phyloP scores from a whole-genome alignment of 805 yeast genomes.

The Cyberlindnera meyerae region DNA sequence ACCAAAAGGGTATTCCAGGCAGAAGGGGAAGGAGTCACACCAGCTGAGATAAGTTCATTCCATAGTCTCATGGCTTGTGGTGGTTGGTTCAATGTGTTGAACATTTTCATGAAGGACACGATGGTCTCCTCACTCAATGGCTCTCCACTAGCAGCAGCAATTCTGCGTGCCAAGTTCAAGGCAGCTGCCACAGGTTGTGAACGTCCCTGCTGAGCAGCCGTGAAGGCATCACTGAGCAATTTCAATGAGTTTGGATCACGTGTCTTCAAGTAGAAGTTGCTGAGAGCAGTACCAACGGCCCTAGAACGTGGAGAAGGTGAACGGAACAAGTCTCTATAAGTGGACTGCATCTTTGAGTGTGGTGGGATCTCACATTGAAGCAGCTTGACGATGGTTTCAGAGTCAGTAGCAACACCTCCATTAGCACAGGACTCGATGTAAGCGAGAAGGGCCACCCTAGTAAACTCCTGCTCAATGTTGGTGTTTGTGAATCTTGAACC shows the following conservation, averaged over 20 bases:
- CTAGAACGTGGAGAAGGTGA: conserved; percentile 6
- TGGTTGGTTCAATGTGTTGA: conserved; percentile 32
- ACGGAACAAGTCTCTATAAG: conserved; percentile 4
- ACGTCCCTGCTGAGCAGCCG: conserved; percentile 17
- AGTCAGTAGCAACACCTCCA: conserved; percentile 4
- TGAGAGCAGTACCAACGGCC: conserved; percentile 5
- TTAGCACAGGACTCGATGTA: conserved; percentile 14
- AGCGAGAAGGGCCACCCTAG: conserved; percentile 12
- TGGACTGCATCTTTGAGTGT: not conserved
- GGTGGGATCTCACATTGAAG: conserved; percentile 15
- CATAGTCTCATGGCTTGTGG: conserved; percentile 42
- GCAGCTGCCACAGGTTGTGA: conserved; percentile 12
- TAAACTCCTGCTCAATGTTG: not conserved
- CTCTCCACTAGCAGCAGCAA: conserved; percentile 26
- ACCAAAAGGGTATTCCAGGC: conserved; percentile 59
- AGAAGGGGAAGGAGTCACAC: conserved; percentile 36
- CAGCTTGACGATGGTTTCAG: conserved; percentile 12
- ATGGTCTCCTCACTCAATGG: conserved; percentile 38
- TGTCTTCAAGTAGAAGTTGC: conserved; percentile 8
- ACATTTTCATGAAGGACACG: conserved; percentile 42
- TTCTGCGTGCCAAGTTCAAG: conserved; percentile 17
- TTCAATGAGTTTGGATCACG: conserved; percentile 22
- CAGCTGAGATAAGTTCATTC: conserved; percentile 40
- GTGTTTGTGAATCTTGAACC: conserved; percentile 7
- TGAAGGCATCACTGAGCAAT: conserved; percentile 15